These are phyloP conservation scores for Penicillium soppii DNA, from an alignment of 495 filamentous ascomycete species.

Conservation along the genomic window DNA sequence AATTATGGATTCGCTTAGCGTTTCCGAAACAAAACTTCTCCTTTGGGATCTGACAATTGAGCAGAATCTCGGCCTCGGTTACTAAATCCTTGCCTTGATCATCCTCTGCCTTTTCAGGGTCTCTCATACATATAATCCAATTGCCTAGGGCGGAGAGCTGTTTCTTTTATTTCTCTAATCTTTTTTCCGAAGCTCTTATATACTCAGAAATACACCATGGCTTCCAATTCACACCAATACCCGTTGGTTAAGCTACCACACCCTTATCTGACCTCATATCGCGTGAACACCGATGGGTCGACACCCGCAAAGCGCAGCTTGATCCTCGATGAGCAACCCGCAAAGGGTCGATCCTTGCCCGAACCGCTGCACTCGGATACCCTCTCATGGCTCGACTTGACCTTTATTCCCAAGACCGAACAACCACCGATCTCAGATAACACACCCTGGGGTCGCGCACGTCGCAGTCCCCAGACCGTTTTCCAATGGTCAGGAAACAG, in stretches of 20 bases:
- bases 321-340: slow-evolving; percentile 25
- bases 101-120: slow-evolving; percentile 2
- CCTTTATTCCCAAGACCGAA: slow-evolving; percentile 19
- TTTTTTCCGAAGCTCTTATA: not conserved
- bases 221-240: slow-evolving; percentile 17
- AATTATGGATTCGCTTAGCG: not conserved
- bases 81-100: not conserved
- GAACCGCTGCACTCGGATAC: slow-evolving; percentile 33
- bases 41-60: not conserved
- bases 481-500: slow-evolving; percentile 37
- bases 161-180: not conserved
- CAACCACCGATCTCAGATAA: slow-evolving; percentile 39
- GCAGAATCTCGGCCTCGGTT: slow-evolving; percentile 1
- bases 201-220: slow-evolving; percentile 19
- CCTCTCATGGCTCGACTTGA: slow-evolving; percentile 34
- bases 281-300: slow-evolving; percentile 24
- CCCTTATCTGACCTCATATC: slow-evolving; percentile 30
- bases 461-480: slow-evolving; percentile 34
- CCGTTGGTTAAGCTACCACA: slow-evolving; percentile 32
- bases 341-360: slow-evolving; percentile 22
- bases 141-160: not conserved
- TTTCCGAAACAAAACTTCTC: not conserved
- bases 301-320: slow-evolving; percentile 24
- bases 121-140: slow-evolving; percentile 4
- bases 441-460: slow-evolving; percentile 45